Conservation (phyloP, 192 early-diverging fungal species). For the Coemansia sp. region DNA sequence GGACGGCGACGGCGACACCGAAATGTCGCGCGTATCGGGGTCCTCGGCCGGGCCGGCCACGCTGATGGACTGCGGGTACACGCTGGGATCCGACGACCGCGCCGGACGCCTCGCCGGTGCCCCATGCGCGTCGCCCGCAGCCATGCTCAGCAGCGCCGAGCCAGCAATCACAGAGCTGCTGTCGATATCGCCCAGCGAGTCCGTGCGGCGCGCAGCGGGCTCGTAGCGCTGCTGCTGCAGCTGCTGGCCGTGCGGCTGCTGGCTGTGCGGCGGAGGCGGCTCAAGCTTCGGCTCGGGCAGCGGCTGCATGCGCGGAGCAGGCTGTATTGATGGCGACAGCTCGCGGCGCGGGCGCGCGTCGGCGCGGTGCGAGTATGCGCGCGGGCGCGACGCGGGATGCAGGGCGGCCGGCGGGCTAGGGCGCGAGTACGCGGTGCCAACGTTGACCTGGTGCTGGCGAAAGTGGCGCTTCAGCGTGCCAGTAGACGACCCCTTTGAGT, state of each 20-base stretch:
- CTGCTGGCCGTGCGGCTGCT: constrained; percentile 6
- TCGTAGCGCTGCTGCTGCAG: background rate
- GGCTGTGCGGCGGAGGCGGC: background rate
- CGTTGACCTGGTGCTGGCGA: constrained; percentile 49
- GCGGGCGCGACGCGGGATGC: constrained; percentile 27
- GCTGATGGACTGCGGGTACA: constrained; percentile 25
- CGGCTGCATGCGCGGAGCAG: constrained; percentile 1
- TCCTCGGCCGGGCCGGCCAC: constrained; percentile 14
- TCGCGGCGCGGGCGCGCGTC: constrained; percentile 34
- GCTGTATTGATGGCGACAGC: constrained; percentile 32
- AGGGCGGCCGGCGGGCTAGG: constrained; percentile 22
- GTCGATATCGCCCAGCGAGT: constrained; percentile 28
- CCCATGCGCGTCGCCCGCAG: constrained; percentile 35
- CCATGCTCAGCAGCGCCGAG: constrained; percentile 53
- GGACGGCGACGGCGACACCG: constrained; percentile 47
- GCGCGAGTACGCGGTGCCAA: constrained; percentile 22
- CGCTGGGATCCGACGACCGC: constrained; percentile 44
- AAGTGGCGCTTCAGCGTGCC: constrained; percentile 54
- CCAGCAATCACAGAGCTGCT: constrained; percentile 48
- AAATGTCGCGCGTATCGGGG: constrained; percentile 46
- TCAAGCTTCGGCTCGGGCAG: constrained; percentile 1
- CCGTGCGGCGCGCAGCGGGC: constrained; percentile 2
- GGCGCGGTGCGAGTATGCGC: constrained; percentile 48
- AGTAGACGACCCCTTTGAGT: constrained; percentile 52
- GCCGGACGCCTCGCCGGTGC: constrained; percentile 18